Conservation (phyloP, 1,284 basidiomycete genomes). For the Boletellus deceptivus region DNA sequence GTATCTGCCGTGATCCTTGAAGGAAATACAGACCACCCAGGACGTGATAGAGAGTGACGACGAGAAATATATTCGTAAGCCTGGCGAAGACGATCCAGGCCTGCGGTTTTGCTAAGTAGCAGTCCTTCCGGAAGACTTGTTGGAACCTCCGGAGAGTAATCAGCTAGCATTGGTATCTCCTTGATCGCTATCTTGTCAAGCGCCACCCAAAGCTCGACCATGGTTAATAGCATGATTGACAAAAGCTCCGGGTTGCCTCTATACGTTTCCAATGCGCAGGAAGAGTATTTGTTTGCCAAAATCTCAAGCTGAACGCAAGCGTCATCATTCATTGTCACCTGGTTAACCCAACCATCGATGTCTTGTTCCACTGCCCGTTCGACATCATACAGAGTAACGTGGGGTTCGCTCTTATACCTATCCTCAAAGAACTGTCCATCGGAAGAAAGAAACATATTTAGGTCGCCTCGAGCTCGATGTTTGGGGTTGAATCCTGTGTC, state of each 20-base stretch:
- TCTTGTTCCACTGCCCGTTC: constrained; percentile 30
- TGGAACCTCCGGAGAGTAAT: constrained; percentile 48
- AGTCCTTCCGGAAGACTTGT: constrained; percentile 36
- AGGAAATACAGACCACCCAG: constrained; percentile 25
- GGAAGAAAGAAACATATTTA: constrained; percentile 13
- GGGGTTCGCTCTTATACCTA: constrained; percentile 11
- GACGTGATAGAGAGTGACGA: constrained; percentile 22
- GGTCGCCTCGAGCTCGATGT: constrained; percentile 9
- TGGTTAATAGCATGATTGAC: constrained; percentile 45
- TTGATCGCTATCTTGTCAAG: constrained; percentile 25
- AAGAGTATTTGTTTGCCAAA: constrained; percentile 32
- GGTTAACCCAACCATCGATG: constrained; percentile 34
- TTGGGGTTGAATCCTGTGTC: constrained; percentile 13
- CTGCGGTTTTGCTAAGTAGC: constrained; percentile 32
- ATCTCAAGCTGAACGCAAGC: constrained; percentile 23
- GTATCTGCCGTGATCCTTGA: constrained; percentile 9
- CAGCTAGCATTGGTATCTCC: constrained; percentile 35
- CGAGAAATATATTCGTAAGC: constrained; percentile 32
- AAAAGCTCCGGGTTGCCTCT: constrained; percentile 38
- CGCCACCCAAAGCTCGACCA: constrained; percentile 32
- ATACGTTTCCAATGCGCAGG: constrained; percentile 30
- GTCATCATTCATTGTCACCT: constrained; percentile 7
- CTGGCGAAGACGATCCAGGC: constrained; percentile 26
- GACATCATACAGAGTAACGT: constrained; percentile 36
- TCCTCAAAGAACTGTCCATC: constrained; percentile 16